These are phyloP conservation scores for Glonium stellatum DNA, from an alignment of 495 filamentous ascomycete species.

Conservation along the genomic window DNA sequence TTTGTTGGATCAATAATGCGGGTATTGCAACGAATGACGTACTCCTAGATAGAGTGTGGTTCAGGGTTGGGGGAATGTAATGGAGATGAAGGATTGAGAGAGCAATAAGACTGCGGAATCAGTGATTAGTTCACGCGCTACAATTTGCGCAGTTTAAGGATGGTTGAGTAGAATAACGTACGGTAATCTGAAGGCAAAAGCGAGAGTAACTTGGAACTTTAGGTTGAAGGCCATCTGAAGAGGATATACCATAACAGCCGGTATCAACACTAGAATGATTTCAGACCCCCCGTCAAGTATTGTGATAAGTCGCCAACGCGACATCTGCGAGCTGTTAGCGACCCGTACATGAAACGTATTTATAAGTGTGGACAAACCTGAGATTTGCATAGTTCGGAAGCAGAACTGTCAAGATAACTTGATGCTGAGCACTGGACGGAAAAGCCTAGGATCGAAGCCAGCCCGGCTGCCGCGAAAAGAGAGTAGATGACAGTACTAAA, in stretches of 20 bases:
- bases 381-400: neutral
- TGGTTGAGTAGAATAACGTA: neutral
- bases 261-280: constrained; percentile 19
- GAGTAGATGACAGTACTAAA: constrained; percentile 6
- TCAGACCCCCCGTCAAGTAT: constrained; percentile 22
- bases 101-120: neutral
- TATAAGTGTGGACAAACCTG: neutral
- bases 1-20: too few species aligned
- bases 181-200: constrained; percentile 24
- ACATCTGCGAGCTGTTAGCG: neutral
- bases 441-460: constrained; percentile 7
- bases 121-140: neutral
- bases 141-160: neutral
- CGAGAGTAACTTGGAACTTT: constrained; percentile 21
- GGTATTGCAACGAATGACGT: neutral
- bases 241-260: constrained; percentile 22
- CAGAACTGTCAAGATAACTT: neutral
- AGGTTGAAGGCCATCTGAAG: constrained; percentile 24
- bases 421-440: constrained; percentile 5
- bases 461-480: neutral
- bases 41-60: constrained; percentile 21
- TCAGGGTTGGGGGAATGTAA: constrained; percentile 1
- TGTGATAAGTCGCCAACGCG: constrained; percentile 23
- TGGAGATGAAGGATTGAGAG: constrained; percentile 2
- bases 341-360: neutral